Evolutionary conservation across 352 stramenopile species (phyloP), one percentile per base, ranked within the genome.

Genomic region (Globisporangium acanthophoron): DNA sequence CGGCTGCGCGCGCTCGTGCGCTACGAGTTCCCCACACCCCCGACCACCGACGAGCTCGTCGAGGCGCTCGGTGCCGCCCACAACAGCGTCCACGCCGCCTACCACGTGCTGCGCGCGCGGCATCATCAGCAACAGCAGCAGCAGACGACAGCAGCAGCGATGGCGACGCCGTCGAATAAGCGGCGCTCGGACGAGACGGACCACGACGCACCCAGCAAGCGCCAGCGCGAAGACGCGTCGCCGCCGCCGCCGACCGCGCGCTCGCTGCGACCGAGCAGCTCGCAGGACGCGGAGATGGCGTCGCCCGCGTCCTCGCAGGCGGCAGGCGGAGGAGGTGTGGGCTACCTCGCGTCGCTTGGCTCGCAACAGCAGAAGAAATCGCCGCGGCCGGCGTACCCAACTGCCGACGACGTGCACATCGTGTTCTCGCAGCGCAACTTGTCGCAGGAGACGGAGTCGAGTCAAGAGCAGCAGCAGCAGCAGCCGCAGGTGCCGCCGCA

Each of bases 1-100:
- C 73, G 71, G 39, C 71, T 89, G 46, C 73, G 75, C 54, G 65
- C 84, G 66, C 67, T 89, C 44, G 66, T 76, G 50, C 72, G 70
- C 53, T 79, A 87, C 67, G 79, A 92, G 47, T 87, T 88, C 54
- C 71, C 83, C 7, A 59, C 64, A 21, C 69, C 76, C 3, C 52
- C 76, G 31, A 76, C 51, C 13, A 78, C 53, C 4, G 67, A 78
- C 24, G 74, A 92, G 49, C 69, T 88, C 8, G 48, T 73, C 29
- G 60, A 56, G 45, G 81, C 79, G 35, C 62, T 90, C 57, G 59
- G 52, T 31, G 62, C 61, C 27, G 78, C 67, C 35, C 58, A 76
- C 58, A 76, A 85, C 61, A 71, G 65, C 54, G 73, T 65, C 2
- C 64, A 67, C 24, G 73, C 82, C 47, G 81, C 78, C 0, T 85